phyloP scores from a whole-genome alignment of 2,329 filamentous ascomycete species.

The Aspergillus thermomutatus region DNA sequence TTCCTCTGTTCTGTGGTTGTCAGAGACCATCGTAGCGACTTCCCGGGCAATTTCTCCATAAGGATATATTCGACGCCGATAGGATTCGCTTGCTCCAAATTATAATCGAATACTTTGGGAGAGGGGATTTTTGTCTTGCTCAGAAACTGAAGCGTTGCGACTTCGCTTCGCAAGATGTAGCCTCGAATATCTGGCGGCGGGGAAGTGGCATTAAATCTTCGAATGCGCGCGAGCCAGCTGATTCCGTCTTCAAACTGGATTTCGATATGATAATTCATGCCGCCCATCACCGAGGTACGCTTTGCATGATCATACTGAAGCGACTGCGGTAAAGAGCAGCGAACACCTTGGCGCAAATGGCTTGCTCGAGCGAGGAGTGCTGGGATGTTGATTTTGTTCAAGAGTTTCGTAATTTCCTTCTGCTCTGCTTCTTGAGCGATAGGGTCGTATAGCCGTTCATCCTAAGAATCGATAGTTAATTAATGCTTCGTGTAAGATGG shows the following conservation, averaged over 20 bases:
- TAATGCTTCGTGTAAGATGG: not conserved
- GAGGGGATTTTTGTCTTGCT: slow-evolving; percentile 34
- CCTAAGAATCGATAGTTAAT: slow-evolving; percentile 27
- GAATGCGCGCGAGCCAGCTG: slow-evolving; percentile 44
- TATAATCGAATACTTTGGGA: slow-evolving; percentile 39
- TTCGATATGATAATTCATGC: slow-evolving; percentile 46
- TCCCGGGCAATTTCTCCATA: slow-evolving; percentile 43
- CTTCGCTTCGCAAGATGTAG: slow-evolving; percentile 40
- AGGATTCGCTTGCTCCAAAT: slow-evolving; percentile 30
- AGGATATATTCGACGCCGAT: slow-evolving; percentile 43
- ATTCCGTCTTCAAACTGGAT: slow-evolving; percentile 44
- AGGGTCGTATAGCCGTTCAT: slow-evolving; percentile 34
- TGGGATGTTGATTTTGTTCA: slow-evolving; percentile 34
- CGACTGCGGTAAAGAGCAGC: slow-evolving; percentile 32
- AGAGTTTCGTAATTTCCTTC: slow-evolving; percentile 32
- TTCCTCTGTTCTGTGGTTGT: slow-evolving; percentile 31
- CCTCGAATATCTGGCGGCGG: slow-evolving; percentile 29
- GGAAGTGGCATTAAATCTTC: slow-evolving; percentile 40
- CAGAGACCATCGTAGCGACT: slow-evolving; percentile 35
- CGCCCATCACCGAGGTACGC: slow-evolving; percentile 41
- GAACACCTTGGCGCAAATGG: slow-evolving; percentile 32
- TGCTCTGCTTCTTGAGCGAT: slow-evolving; percentile 33
- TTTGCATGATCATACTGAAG: slow-evolving; percentile 36
- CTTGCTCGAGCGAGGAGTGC: slow-evolving; percentile 39
- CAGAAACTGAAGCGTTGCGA: slow-evolving; percentile 42